phyloP scores from a whole-genome alignment of 768 basidiomycete genomes.

The Pleurotus citrinopileatus region DNA sequence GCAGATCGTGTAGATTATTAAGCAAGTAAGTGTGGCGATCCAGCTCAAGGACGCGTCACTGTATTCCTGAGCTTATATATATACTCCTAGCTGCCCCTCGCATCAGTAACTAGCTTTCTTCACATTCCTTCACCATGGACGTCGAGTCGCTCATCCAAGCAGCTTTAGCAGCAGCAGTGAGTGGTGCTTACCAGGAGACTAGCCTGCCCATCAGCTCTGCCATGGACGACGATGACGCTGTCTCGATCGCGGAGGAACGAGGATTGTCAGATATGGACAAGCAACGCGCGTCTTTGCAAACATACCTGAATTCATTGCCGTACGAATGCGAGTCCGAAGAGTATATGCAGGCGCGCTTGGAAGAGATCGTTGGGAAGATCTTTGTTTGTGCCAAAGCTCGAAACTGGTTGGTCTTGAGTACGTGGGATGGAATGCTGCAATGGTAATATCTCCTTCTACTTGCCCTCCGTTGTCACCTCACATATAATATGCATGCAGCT shows the following conservation, averaged over 20 bases:
- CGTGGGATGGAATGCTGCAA: slow-evolving; percentile 80
- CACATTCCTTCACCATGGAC: slow-evolving; percentile 1
- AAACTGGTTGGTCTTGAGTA: slow-evolving; percentile 71
- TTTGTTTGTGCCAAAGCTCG: slow-evolving; percentile 67
- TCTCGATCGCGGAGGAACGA: slow-evolving; percentile 37
- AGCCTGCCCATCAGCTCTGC: slow-evolving; percentile 12
- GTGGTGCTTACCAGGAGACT: slow-evolving; percentile 4
- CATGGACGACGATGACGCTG: slow-evolving; percentile 63
- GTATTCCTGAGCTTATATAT: neutral
- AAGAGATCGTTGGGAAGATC: slow-evolving; percentile 67
- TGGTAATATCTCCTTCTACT: slow-evolving; percentile 41
- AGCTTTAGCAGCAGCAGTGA: slow-evolving; percentile 1
- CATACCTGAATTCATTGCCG: slow-evolving; percentile 66
- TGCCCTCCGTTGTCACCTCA: neutral
- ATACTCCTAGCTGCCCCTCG: neutral
- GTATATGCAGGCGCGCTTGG: slow-evolving; percentile 69
- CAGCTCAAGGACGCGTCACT: slow-evolving; percentile 6
- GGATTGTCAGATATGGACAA: slow-evolving; percentile 48
- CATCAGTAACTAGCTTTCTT: too few relatives aligned
- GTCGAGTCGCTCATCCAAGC: slow-evolving; percentile 4
- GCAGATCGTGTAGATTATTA: neutral
- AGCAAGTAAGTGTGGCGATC: slow-evolving; percentile 1
- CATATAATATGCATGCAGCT: slow-evolving; percentile 38
- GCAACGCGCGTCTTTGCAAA: slow-evolving; percentile 58
- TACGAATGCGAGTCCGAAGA: slow-evolving; percentile 71